Evolutionary conservation across 495 filamentous ascomycete genomes (phyloP).

Genomic region (Neurospora discreta): DNA sequence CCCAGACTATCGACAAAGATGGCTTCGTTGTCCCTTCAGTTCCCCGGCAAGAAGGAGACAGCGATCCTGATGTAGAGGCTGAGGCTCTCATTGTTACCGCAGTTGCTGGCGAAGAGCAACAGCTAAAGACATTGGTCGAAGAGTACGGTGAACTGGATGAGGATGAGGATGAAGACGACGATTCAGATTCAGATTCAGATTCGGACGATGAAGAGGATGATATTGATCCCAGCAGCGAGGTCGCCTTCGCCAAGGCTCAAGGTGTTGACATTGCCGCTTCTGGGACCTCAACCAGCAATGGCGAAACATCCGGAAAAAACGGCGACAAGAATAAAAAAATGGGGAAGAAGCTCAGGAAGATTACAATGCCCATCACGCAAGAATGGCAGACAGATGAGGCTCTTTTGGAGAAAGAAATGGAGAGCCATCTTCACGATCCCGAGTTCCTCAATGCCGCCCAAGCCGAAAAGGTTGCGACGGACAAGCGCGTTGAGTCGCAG

Average conservation of each 20-base stretch:
- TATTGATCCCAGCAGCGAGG: constrained; percentile 20
- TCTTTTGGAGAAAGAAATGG: constrained; percentile 40
- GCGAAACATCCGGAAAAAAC: background rate
- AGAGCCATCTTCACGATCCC: constrained; percentile 34
- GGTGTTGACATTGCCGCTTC: constrained; percentile 14
- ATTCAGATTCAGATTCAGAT: background rate
- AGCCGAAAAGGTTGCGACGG: constrained; percentile 9
- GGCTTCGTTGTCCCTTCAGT: constrained; percentile 19
- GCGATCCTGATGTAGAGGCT: constrained; percentile 1
- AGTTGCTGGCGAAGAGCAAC: constrained; percentile 1
- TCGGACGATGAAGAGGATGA: background rate
- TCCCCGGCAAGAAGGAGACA: constrained; percentile 7
- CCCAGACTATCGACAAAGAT: constrained; percentile 16
- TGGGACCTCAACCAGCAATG: background rate
- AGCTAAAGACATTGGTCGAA: constrained; percentile 19
- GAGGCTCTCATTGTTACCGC: constrained; percentile 7
- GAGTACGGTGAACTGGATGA: constrained; percentile 26
- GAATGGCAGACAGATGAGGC: constrained; percentile 40
- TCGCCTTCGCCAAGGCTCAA: constrained; percentile 22
- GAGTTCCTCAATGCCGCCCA: constrained; percentile 31
- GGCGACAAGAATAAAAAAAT: background rate
- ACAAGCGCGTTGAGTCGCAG: constrained; percentile 16
- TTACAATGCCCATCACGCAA: constrained; percentile 25
- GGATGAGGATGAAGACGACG: constrained; percentile 23
- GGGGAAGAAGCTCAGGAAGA: constrained; percentile 9